Evolutionary conservation across 1,284 basidiomycete genomes (phyloP).

Genomic region (Ganoderma leucocontextum): DNA sequence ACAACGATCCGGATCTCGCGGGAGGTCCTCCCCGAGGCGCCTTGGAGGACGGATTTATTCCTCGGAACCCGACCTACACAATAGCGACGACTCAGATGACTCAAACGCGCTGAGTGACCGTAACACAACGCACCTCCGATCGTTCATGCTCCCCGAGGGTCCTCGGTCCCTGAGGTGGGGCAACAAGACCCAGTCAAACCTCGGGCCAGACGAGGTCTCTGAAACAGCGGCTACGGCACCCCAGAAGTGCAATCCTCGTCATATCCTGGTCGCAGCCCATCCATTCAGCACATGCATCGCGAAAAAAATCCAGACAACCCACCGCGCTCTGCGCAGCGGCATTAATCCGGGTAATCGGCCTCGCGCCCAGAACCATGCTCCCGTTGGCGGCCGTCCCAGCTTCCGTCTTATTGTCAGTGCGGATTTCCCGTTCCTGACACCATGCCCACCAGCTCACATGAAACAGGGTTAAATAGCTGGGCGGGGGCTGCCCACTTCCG

Average conservation of each 20-base stretch:
- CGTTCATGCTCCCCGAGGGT: not conserved
- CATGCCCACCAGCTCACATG: constrained; percentile 1
- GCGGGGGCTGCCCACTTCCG: not conserved
- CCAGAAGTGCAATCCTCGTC: not conserved
- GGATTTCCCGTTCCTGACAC: constrained; percentile 18
- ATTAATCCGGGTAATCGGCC: constrained; percentile 18
- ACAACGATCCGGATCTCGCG: constrained; percentile 4
- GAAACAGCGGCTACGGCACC: not conserved
- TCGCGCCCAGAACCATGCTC: constrained; percentile 13
- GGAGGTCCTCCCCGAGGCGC: not conserved
- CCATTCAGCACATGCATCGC: not conserved
- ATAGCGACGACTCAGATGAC: constrained; percentile 16
- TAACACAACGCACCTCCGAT: not conserved
- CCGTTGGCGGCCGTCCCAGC: not conserved
- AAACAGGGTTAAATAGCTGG: not conserved
- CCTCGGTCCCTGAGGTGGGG: not conserved
- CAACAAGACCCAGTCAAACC: not conserved
- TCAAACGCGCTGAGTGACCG: not conserved
- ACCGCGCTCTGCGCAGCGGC: constrained; percentile 2
- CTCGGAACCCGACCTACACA: constrained; percentile 5
- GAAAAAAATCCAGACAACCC: not conserved
- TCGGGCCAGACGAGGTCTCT: not conserved
- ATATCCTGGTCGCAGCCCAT: not conserved
- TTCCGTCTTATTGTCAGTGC: constrained; percentile 21
- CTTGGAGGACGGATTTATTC: not conserved